Evolutionary conservation across 2,329 filamentous ascomycete genomes (phyloP).

Genomic region (Erysiphe pulchra): DNA sequence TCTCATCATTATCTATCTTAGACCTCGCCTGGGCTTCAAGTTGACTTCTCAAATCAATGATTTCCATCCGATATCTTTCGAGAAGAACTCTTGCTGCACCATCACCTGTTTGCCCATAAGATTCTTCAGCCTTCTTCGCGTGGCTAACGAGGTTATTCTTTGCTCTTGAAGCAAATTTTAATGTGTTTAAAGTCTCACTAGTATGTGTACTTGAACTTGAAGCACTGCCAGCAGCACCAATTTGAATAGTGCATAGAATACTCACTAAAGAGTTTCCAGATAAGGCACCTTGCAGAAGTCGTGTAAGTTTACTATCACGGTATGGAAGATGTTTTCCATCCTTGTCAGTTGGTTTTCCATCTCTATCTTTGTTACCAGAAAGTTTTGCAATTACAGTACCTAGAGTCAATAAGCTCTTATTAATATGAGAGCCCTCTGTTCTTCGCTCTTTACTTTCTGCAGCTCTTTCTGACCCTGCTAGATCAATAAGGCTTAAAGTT

Average conservation of each 20-base stretch:
- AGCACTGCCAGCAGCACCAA: conserved; percentile 48
- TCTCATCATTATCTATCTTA: conserved; percentile 43
- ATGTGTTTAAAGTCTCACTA: conserved; percentile 73
- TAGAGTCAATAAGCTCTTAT: conserved; percentile 85
- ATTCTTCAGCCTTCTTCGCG: conserved; percentile 83
- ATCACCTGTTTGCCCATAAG: conserved; percentile 55
- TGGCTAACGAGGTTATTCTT: conserved; percentile 97
- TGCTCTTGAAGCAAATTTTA: conserved; percentile 88
- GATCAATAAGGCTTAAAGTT: conserved; percentile 80
- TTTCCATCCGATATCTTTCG: conserved; percentile 85
- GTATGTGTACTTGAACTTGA: conserved; percentile 52
- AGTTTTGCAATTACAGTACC: conserved; percentile 85
- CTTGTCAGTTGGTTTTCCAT: conserved; percentile 45
- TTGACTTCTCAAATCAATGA: conserved; percentile 53
- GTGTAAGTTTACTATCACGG: conserved; percentile 87
- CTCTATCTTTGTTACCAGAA: conserved; percentile 72
- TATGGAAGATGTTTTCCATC: conserved; percentile 87
- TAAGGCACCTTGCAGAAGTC: conserved; percentile 71
- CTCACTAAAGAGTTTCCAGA: conserved; percentile 88
- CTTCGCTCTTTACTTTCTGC: conserved; percentile 86
- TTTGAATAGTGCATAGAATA: conserved; percentile 89
- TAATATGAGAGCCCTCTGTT: conserved; percentile 91
- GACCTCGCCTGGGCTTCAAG: conserved; percentile 59
- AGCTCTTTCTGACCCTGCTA: conserved; percentile 87
- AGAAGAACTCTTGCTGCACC: conserved; percentile 66